Evolutionary conservation across 768 basidiomycete genomes (phyloP), one percentile per base, ranked within the genome.

Genomic region (Leccinum barrowsii): DNA sequence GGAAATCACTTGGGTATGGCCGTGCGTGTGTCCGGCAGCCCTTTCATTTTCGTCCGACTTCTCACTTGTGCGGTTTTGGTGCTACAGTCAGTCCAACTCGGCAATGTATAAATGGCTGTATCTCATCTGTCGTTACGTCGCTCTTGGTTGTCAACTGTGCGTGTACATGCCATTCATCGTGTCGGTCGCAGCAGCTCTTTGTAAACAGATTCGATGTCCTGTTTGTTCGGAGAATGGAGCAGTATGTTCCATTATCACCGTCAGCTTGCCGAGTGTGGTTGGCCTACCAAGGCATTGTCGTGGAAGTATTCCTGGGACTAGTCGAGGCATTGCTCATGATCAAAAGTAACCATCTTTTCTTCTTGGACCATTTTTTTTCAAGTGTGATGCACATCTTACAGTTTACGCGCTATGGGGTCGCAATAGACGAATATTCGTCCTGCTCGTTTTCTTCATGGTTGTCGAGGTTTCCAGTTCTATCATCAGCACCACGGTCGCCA

Each of bases 321-420:
- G 61, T 63, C 10, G 62, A 63, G n/a, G 57, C 19, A 15, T 56
- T 58, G 40, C 42, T 62, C 22, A 59, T 59, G 44, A 48, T 60
- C 40, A 54, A 56, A 54, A 53, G 61, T 63, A 59, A 42, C 6
- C 8, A 28, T 49, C 19, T 7, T n/a, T 2, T 22, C 12, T 50
- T 8, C n/a, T 42, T 19, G 15, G 19, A 5, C 40, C n/a, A 0
- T n/a, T 42, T 40, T 40, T 2, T 42, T 42, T 46, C 42, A n/a
- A 15, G 24, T 24, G 37, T 13, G 28, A 37, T n/a, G 35, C 37
- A 8, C 15, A 30, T 34, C 10, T 17, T 19, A 11, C 46, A 58
- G 62, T 61, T 49, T 53, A 63, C 15, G 54, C 24, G 32, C 40
- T 57, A 15, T 53, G 54, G 50, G 54, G 37, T 30, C 54, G 60